These are phyloP conservation scores for Cylindrodendrum hubeiense DNA, from an alignment of 2,329 filamentous ascomycete genomes.

Conservation along the genomic window DNA sequence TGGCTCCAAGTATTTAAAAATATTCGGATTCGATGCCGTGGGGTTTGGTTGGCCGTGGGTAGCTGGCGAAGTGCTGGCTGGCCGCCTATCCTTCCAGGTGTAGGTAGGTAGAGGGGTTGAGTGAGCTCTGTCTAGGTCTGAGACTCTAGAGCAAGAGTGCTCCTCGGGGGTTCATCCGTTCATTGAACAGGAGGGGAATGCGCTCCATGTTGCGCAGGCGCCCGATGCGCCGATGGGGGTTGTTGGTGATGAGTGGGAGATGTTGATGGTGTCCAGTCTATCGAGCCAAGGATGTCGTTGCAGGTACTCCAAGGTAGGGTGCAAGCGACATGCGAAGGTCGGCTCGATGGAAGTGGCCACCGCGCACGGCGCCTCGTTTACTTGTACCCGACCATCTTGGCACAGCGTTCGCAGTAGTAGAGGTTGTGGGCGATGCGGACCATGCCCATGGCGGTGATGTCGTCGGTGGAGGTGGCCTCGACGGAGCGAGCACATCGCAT, in stretches of 20 bases:
- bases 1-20: background rate
- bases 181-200: slow-evolving; percentile 17
- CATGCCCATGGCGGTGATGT: slow-evolving; percentile 70
- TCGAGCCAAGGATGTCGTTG: slow-evolving; percentile 24
- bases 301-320: slow-evolving; percentile 11
- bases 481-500: slow-evolving; percentile 71
- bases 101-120: background rate
- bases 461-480: slow-evolving; percentile 72
- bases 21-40: background rate
- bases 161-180: slow-evolving; percentile 26
- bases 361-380: slow-evolving; percentile 52
- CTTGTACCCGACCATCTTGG: slow-evolving; percentile 73
- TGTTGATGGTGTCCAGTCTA: slow-evolving; percentile 28
- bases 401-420: slow-evolving; percentile 75
- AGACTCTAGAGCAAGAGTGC: background rate
- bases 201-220: slow-evolving; percentile 30
- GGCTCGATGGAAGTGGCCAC: slow-evolving; percentile 12
- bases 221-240: slow-evolving; percentile 30
- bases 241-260: slow-evolving; percentile 23
- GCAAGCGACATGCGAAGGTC: slow-evolving; percentile 19
- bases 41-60: background rate
- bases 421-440: slow-evolving; percentile 74
- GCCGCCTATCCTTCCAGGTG: slow-evolving; percentile 3
- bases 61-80: background rate
- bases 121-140: background rate